A percentile compares a stretch with the other conserved stretches of the same genome.
Conservation (phyloP, 2,329 filamentous ascomycete genomes). For the Fusarium stilboides region DNA sequence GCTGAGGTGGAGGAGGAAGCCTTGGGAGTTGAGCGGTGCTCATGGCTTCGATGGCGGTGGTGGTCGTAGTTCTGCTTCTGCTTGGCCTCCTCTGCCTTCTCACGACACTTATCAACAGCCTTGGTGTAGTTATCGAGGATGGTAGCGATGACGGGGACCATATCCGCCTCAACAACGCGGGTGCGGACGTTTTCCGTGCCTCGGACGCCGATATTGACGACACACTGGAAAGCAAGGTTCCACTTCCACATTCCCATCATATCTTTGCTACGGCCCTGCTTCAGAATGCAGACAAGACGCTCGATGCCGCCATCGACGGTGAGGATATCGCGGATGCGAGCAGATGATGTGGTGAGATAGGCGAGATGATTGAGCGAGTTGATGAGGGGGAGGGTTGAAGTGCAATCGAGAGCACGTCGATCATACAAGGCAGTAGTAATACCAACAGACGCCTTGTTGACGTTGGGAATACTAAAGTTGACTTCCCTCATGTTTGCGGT, state of each 20-base stretch:
- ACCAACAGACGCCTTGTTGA: conserved; percentile 98
- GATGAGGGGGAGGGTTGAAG: conserved; percentile 95
- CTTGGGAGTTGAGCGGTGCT: conserved; percentile 65
- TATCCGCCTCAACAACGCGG: conserved; percentile 96
- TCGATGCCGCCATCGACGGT: conserved; percentile 99
- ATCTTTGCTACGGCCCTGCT: conserved; percentile 96
- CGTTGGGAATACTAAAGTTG: conserved; percentile 99
- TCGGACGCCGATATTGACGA: conserved; percentile 97
- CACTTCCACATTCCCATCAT: conserved; percentile 99
- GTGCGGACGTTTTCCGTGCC: conserved; percentile 96
- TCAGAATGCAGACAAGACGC: conserved; percentile 95
- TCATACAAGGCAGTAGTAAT: conserved; percentile 99
- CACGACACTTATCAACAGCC: conserved; percentile 91
- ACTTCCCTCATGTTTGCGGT: conserved; percentile 92
- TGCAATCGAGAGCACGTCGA: conserved; percentile 96
- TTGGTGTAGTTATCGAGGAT: conserved; percentile 99
- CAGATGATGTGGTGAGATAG: conserved; percentile 97
- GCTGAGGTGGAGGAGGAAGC: conserved; percentile 53
- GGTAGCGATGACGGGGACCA: conserved; percentile 98
- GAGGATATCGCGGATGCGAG: conserved; percentile 96
- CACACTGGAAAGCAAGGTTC: conserved; percentile 98
- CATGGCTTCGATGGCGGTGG: conserved; percentile 66
- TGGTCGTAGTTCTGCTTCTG: conserved; percentile 74
- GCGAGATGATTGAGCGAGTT: conserved; percentile 99
- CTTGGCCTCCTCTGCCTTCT: conserved; percentile 88